Base-by-base conservation (phyloP, 805 yeast species). In the Cephaloascus fragrans region DNA sequence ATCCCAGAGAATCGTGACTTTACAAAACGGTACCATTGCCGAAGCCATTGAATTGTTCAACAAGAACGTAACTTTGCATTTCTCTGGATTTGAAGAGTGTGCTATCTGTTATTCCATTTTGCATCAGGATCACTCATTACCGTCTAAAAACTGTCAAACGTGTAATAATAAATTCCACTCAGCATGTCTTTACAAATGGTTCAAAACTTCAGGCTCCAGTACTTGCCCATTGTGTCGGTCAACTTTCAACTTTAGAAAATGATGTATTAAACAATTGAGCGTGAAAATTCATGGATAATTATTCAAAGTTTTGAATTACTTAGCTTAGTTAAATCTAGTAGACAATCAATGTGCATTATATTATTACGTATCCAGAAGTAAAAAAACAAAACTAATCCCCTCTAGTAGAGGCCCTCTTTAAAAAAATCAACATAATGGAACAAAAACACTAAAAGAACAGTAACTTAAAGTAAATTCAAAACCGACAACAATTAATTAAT, bases 141-240 rank as follows among this genome's bases (percentile, higher is more conserved):
- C 99, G 4, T 77, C 87, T 37, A 89, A 87, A 60, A 72, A 72
- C 3, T 93, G 99, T 61, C 68, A 82, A 14, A 88, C 96, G 0
- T 93, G 99, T 70, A 77, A 77, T 52, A 90, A 93, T 67, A 86
- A 83, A 56, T 93, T 89, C 69, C 99, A 93, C 58, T 80, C 96
- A 5, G 96, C 93, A 3, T 93, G 99, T 69, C 66, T 93, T 34
- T 89, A 87, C 69, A 85, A 89, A 56, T 93, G 99, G 99, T 93
- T 93, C 63, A 85, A 86, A 64, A 88, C 95, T 48, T 84, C 95
- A 12, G 94, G 93, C 32, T 74, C 85, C 40, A 84, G 86, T 47
- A 83, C 96, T 2, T 93, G 99, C 64, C 99, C 99, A 32, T 66
- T 93, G 53, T 93, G 99, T 63, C 81, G 98, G 52, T 61, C 79